Conservation (phyloP, 2,329 filamentous ascomycete species). For the Diaporthe vaccinii region DNA sequence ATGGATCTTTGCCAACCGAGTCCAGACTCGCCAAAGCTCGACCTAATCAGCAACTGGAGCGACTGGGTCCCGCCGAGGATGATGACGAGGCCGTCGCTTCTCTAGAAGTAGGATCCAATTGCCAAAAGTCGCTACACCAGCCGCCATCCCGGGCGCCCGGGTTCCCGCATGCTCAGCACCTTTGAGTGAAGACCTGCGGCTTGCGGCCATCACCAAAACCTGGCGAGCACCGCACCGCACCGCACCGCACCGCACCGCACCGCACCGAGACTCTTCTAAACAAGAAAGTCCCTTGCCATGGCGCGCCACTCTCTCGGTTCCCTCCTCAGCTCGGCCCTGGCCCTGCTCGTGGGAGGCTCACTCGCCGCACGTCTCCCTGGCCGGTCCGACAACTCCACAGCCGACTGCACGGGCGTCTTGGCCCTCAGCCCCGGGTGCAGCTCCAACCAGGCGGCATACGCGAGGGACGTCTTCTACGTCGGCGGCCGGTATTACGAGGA, state of each 20-base stretch:
- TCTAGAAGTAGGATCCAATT: neutral
- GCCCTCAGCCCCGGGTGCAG: constrained; percentile 37
- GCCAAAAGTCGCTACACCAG: constrained; percentile 18
- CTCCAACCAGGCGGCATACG: constrained; percentile 35
- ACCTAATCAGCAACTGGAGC: constrained; percentile 4
- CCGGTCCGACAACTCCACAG: constrained; percentile 16
- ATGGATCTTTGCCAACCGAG: neutral
- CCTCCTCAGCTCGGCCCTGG: constrained; percentile 33
- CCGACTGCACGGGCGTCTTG: constrained; percentile 39
- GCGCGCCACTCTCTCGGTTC: neutral
- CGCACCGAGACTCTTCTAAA: neutral
- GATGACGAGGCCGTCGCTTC: neutral
- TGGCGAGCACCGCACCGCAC: no score
- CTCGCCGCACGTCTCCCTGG: constrained; percentile 17
- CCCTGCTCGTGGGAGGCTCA: constrained; percentile 2
- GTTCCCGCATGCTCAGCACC: neutral
- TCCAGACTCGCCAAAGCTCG: constrained; percentile 16
- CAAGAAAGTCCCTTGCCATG: neutral
- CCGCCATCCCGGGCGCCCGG: neutral
- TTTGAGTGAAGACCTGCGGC: neutral
- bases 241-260: no score
- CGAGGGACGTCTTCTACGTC: constrained; percentile 49
- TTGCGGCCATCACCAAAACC: neutral
- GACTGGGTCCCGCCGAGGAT: constrained; percentile 7
- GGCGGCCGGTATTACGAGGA: constrained; percentile 47